These are phyloP conservation scores for Pseudevernia furfuracea DNA, from an alignment of 495 filamentous ascomycete genomes.

Conservation along the genomic window DNA sequence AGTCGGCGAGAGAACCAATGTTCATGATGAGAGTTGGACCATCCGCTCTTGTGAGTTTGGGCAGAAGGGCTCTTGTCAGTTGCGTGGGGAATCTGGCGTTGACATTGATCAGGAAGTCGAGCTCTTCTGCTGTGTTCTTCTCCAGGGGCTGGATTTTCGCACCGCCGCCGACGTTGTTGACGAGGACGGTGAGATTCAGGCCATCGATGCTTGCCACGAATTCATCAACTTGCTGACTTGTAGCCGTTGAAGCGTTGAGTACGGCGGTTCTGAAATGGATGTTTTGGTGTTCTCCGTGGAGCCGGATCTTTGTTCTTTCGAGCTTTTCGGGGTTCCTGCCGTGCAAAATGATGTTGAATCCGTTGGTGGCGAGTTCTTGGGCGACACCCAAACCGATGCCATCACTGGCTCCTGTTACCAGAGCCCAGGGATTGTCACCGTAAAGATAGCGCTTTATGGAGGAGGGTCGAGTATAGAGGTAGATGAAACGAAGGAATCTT, in stretches of 20 bases:
- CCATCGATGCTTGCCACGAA: slow-evolving; percentile 23
- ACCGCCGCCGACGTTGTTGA: slow-evolving; percentile 45
- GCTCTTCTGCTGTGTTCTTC: slow-evolving; percentile 22
- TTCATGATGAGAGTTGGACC: slow-evolving; percentile 37
- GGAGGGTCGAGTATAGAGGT: slow-evolving; percentile 19
- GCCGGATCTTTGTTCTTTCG: slow-evolving; percentile 25
- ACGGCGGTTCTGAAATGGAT: slow-evolving; percentile 27
- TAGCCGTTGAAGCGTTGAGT: slow-evolving; percentile 30
- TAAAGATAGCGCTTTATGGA: slow-evolving; percentile 15
- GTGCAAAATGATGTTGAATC: slow-evolving; percentile 54
- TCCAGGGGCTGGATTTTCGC: slow-evolving; percentile 22
- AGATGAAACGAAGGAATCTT: slow-evolving; percentile 11
- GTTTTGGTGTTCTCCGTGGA: slow-evolving; percentile 31
- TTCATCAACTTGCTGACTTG: slow-evolving; percentile 24
- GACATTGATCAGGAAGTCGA: slow-evolving; percentile 30
- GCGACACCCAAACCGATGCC: slow-evolving; percentile 50
- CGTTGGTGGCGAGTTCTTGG: slow-evolving; percentile 42
- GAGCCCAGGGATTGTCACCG: slow-evolving; percentile 39
- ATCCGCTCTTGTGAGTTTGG: slow-evolving; percentile 26
- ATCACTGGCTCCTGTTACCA: slow-evolving; percentile 53
- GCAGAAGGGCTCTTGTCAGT: slow-evolving; percentile 37
- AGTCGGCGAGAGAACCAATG: slow-evolving; percentile 34
- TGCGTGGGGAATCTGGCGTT: slow-evolving; percentile 39
- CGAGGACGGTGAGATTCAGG: slow-evolving; percentile 34
- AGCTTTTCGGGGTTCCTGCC: slow-evolving; percentile 47